Percentiles rank a stretch among this genome's conserved stretches.
Conservation (phyloP, 352 stramenopile genomes). For the Pythium sukuiense region DNA sequence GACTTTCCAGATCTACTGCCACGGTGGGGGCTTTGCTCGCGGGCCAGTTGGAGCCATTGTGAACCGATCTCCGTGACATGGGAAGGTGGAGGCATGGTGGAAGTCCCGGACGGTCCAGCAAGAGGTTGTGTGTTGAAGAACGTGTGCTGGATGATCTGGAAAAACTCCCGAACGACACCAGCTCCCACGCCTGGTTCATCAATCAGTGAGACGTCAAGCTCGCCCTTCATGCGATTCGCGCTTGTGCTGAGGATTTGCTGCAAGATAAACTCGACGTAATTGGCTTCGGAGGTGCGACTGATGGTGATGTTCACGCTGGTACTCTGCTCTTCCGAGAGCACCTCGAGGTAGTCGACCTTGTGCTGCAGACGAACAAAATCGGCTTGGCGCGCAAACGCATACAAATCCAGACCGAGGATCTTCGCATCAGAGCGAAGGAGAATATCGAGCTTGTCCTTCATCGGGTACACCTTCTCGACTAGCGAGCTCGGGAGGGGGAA, state of each 20-base stretch:
- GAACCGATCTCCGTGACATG: constrained; percentile 59
- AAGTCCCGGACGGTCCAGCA: constrained; percentile 5
- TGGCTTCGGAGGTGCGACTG: constrained; percentile 53
- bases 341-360: constrained; percentile 73
- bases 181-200: constrained; percentile 67
- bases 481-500: constrained; percentile 45
- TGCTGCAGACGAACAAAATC: constrained; percentile 62
- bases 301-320: constrained; percentile 56
- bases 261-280: constrained; percentile 71
- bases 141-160: constrained; percentile 65
- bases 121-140: constrained; percentile 46
- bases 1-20: not conserved
- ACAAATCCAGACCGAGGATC: constrained; percentile 67
- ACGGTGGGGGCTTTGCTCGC: constrained; percentile 33
- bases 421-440: constrained; percentile 71
- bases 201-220: constrained; percentile 65
- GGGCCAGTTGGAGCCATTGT: constrained; percentile 61
- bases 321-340: constrained; percentile 58
- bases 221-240: constrained; percentile 46
- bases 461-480: constrained; percentile 33
- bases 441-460: constrained; percentile 58
- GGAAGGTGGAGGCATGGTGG: constrained; percentile 17
- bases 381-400: constrained; percentile 47
- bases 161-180: constrained; percentile 71
- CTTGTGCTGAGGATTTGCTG: constrained; percentile 63